These are phyloP conservation scores for Mollisiaceae sp. DNA, from an alignment of 2,329 filamentous ascomycete genomes.

Conservation along the genomic window DNA sequence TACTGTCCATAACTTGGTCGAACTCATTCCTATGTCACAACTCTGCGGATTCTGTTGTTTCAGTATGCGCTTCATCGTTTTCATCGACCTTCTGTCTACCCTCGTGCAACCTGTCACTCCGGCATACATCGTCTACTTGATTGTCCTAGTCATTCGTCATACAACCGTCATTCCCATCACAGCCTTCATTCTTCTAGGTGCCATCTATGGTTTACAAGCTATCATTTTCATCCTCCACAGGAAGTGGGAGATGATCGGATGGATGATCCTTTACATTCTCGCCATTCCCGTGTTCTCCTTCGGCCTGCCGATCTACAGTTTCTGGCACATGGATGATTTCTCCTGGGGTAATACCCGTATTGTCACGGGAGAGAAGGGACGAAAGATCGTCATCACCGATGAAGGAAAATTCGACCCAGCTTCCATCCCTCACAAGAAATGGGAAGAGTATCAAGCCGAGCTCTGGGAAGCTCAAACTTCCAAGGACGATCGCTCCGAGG, in stretches of 20 bases:
- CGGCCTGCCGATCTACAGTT: constrained; percentile 87
- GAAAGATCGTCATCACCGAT: constrained; percentile 91
- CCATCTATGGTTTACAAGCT: constrained; percentile 96
- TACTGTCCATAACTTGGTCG: constrained; percentile 95
- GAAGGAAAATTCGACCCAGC: constrained; percentile 97
- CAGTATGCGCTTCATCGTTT: constrained; percentile 98
- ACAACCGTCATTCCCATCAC: constrained; percentile 75
- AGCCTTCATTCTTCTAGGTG: constrained; percentile 87
- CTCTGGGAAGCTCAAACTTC: constrained; percentile 88
- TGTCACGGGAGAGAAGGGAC: constrained; percentile 90
- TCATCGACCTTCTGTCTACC: constrained; percentile 90
- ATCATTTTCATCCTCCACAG: constrained; percentile 95
- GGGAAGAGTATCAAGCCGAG: constrained; percentile 98
- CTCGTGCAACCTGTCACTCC: constrained; percentile 90
- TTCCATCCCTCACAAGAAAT: constrained; percentile 95
- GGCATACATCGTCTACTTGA: constrained; percentile 87
- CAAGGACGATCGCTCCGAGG: constrained; percentile 80
- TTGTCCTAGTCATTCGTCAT: constrained; percentile 71
- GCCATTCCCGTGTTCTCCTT: constrained; percentile 93
- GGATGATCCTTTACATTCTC: constrained; percentile 95
- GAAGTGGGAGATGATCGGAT: constrained; percentile 99
- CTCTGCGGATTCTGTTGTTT: constrained; percentile 99
- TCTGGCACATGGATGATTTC: constrained; percentile 99
- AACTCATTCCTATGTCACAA: constrained; percentile 90
- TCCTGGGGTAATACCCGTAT: constrained; percentile 99